Conservation (phyloP, 2,329 filamentous ascomycete species). For the Neonectria faginata region DNA sequence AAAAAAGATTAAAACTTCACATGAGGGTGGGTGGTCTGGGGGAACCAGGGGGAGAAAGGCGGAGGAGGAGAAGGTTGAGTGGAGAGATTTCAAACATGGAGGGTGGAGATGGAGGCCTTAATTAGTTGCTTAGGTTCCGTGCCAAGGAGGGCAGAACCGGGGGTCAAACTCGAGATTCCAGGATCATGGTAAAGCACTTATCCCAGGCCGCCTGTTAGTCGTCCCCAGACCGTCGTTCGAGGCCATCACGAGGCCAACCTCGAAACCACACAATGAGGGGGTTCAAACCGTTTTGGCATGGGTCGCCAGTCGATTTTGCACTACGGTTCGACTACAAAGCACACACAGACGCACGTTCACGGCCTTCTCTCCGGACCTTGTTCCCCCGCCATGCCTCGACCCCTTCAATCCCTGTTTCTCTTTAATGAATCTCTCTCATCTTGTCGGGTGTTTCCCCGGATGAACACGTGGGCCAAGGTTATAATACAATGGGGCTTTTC, state of each 20-base stretch:
- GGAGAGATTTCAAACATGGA: neutral
- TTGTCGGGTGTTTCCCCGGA: neutral
- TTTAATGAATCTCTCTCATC: neutral
- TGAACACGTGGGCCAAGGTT: constrained; percentile 20
- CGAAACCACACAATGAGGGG: constrained; percentile 3
- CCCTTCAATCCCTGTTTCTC: neutral
- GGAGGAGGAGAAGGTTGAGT: no score
- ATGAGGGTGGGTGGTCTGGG: constrained; percentile 17
- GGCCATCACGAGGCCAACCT: constrained; percentile 5
- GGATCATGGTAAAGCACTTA: constrained; percentile 10
- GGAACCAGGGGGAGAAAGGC: constrained; percentile 10
- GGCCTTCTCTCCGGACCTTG: constrained; percentile 24
- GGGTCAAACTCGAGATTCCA: neutral
- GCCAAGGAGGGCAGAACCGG: neutral
- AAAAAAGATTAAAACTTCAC: constrained; percentile 12
- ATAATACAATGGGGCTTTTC: constrained; percentile 6
- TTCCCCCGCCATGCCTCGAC: neutral
- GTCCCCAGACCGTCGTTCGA: constrained; percentile 5
- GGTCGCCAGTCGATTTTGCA: constrained; percentile 15
- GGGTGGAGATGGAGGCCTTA: constrained; percentile 2
- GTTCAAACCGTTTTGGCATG: constrained; percentile 12
- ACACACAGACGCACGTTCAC: constrained; percentile 4
- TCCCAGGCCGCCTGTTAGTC: constrained; percentile 4
- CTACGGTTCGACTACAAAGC: neutral
- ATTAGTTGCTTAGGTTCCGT: neutral